Conservation (phyloP, 2,329 filamentous ascomycete species). For the Venturia carpophila region DNA sequence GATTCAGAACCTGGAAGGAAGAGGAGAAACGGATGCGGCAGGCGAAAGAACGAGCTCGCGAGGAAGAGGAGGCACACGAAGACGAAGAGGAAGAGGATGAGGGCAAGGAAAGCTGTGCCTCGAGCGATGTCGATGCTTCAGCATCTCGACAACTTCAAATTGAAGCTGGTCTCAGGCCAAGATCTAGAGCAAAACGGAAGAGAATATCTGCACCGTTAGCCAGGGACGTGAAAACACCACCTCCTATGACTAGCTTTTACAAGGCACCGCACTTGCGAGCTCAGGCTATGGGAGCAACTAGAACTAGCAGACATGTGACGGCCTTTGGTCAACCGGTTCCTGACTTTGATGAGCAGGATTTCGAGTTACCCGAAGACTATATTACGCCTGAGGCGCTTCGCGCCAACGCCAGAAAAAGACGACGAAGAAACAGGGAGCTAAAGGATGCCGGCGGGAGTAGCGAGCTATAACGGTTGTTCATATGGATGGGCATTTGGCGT, state of each 20-base stretch:
- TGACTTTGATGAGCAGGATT: constrained; percentile 61
- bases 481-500: background rate
- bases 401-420: constrained; percentile 54
- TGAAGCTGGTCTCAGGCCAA: constrained; percentile 53
- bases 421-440: constrained; percentile 39
- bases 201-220: constrained; percentile 11
- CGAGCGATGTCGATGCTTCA: constrained; percentile 62
- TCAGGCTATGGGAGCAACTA: constrained; percentile 63
- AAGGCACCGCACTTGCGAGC: constrained; percentile 71
- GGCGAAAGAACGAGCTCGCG: constrained; percentile 37
- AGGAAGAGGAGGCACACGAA: constrained; percentile 32
- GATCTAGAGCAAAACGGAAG: constrained; percentile 24
- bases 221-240: constrained; percentile 19
- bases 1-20: constrained; percentile 80
- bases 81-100: constrained; percentile 32
- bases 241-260: constrained; percentile 81
- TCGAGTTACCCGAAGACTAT: constrained; percentile 63
- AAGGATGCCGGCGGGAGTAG: constrained; percentile 12
- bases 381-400: constrained; percentile 42
- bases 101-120: constrained; percentile 34
- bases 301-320: constrained; percentile 60
- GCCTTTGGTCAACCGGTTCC: constrained; percentile 81
- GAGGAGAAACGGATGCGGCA: constrained; percentile 72
- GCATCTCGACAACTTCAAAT: constrained; percentile 68
- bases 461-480: background rate